Evolutionary conservation across 2,329 filamentous ascomycete genomes (phyloP).

Genomic region (Colletotrichum kahawae): DNA sequence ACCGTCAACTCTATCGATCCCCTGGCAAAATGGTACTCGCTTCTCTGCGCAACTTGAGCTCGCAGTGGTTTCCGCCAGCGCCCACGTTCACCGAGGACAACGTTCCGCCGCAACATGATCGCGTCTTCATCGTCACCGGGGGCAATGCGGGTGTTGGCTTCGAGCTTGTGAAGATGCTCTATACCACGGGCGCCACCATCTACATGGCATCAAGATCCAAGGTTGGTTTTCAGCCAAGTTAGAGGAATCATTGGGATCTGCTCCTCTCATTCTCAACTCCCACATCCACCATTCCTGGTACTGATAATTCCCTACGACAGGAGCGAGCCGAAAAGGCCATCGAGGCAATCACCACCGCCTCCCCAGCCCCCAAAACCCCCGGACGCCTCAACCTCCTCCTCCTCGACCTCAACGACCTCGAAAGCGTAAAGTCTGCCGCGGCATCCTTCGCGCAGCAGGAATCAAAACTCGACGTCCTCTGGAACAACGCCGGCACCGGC

Average conservation of each 20-base stretch:
- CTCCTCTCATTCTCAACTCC: accelerated
- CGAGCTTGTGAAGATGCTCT: neutral
- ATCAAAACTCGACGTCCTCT: neutral
- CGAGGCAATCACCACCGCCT: neutral
- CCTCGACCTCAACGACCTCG: neutral
- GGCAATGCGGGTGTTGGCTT: neutral
- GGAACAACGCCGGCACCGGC: neutral
- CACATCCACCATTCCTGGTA: neutral
- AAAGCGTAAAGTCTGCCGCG: neutral
- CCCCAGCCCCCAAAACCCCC: neutral
- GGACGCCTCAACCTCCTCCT: neutral
- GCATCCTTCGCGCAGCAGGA: neutral
- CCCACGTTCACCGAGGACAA: neutral
- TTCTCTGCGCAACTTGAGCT: neutral
- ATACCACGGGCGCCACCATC: neutral
- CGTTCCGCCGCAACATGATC: neutral
- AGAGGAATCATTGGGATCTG: neutral
- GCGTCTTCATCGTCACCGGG: neutral
- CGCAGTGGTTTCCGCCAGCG: neutral
- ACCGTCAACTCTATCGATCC: neutral
- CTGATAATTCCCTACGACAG: neutral
- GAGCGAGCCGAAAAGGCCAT: neutral
- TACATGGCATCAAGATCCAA: neutral
- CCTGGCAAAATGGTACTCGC: neutral
- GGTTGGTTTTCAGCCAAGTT: neutral